Base-by-base conservation (phyloP, 176 grass and related monocot species). In the Calamus simplicifolius region DNA sequence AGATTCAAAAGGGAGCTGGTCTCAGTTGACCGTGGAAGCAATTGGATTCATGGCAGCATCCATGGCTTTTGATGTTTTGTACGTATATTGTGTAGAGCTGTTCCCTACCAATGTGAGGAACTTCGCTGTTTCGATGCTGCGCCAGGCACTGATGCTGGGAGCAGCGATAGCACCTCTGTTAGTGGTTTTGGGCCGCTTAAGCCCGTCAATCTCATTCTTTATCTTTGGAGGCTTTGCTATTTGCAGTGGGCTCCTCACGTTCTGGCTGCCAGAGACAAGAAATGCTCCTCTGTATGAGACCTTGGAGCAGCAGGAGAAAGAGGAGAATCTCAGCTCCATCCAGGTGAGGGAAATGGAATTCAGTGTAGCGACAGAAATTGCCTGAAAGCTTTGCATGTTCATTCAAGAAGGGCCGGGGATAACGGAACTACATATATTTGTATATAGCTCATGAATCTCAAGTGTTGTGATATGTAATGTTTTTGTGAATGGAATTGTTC, bases 21-120 rank as follows among this genome's bases (percentile, higher is more conserved):
- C 30, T 28, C 80, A 83, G 57, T 69, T 83, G 49, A 49, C 63
- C 27, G 59, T 68, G 48, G 80, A 83, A 50, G 74, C 74, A 0
- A 30, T 73, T 18, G 80, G 80, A 25, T 83, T 83, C 69, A 83
- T 78, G 74, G 74, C 80, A 29, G n/a, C 70, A 6, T 73, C 59
- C 4, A 56, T 56, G 65, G 65, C 52, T 17, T 68, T 68, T 29
- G 52, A 68, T 29, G 27, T 68, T 14, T 21, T 68, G n/a, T 68
- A 68, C 27, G 65, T 68, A 2, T 68, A 68, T 29, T 68, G 52
- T 52, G 29, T 68, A 13, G 65, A 68, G 65, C 65, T 68, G 65
- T 68, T 68, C 26, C 65, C 65, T 3, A 48, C 65, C 4, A 68
- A 68, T 52, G 65, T 68, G 29, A 68, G 65, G 28, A 68, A 55